Conservation (phyloP, 2,329 filamentous ascomycete genomes). For the Zymoseptoria tritici region DNA sequence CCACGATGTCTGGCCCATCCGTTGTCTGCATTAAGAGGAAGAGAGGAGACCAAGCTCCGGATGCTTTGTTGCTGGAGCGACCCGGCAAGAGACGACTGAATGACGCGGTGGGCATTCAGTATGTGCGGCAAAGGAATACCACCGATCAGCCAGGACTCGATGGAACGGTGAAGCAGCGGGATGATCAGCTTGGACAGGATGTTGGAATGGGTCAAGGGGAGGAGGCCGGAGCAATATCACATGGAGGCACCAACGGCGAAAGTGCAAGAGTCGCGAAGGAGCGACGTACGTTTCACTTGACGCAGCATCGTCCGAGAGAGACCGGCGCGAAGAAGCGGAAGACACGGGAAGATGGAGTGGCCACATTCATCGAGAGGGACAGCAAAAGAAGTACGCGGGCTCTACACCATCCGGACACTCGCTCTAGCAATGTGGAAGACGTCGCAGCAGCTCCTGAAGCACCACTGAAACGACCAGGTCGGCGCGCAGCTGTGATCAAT, state of each 20-base stretch:
- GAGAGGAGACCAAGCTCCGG: conserved; percentile 20
- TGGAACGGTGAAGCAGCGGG: neutral
- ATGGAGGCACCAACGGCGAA: neutral
- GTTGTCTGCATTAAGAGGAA: conserved; percentile 25
- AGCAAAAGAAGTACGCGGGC: conserved; percentile 10
- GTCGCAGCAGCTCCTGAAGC: neutral
- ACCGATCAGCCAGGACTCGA: neutral
- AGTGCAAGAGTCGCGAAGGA: conserved; percentile 2
- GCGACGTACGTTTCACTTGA: conserved; percentile 19
- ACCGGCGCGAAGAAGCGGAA: conserved; percentile 12
- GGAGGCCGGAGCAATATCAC: neutral
- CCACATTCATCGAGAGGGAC: conserved; percentile 23
- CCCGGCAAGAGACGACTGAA: conserved; percentile 19
- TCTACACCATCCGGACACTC: neutral
- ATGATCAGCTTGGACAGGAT: neutral
- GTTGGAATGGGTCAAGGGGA: neutral
- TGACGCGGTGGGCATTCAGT: conserved; percentile 7
- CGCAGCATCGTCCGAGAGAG: conserved; percentile 11
- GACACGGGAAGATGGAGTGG: conserved; percentile 16
- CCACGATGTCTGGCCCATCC: conserved; percentile 19
- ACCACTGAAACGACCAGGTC: conserved; percentile 21
- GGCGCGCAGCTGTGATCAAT: conserved; percentile 12
- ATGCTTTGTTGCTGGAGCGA: conserved; percentile 22
- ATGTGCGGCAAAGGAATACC: conserved; percentile 14
- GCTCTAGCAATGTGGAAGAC: neutral